These are phyloP conservation scores for Hibiscus syriacus DNA, from an alignment of 345 rosid species.

Conservation along the genomic window DNA sequence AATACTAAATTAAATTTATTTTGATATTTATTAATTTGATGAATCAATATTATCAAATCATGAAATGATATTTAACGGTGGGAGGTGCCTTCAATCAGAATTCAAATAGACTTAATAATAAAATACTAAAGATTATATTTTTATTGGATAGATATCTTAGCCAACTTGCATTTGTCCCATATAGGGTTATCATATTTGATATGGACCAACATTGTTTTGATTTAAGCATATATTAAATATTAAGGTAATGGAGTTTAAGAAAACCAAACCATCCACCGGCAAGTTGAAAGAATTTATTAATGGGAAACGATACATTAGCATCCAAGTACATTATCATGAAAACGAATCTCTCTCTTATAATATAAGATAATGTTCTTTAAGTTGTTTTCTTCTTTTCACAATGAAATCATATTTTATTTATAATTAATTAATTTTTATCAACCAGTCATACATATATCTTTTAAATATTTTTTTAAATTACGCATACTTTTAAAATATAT, in stretches of 20 bases:
- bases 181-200: not conserved
- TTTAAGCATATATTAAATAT: not conserved
- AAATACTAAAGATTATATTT: not conserved
- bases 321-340: not conserved
- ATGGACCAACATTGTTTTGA: not conserved
- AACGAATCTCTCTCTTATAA: not conserved
- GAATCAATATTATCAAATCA: not conserved
- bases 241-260: no score
- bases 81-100: not conserved
- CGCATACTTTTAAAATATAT: not conserved
- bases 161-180: conserved; percentile 11
- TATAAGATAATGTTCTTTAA: not conserved
- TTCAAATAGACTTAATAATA: not conserved
- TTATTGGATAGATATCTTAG: not conserved
- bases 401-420: not conserved
- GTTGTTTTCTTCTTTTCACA: not conserved
- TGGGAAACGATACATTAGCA: not conserved
- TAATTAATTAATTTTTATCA: no score
- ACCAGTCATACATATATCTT: no score
- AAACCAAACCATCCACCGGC: not conserved
- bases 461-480: no score
- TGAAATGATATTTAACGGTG: not conserved
- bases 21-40: not conserved
- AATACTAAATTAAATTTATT: not conserved
- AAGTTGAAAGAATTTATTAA: conserved; percentile 14